Percentiles rank a stretch among this genome's conserved stretches.
phyloP scores from a whole-genome alignment of 2,329 filamentous ascomycete species.

The Graphilbum ipis-grandicollis region DNA sequence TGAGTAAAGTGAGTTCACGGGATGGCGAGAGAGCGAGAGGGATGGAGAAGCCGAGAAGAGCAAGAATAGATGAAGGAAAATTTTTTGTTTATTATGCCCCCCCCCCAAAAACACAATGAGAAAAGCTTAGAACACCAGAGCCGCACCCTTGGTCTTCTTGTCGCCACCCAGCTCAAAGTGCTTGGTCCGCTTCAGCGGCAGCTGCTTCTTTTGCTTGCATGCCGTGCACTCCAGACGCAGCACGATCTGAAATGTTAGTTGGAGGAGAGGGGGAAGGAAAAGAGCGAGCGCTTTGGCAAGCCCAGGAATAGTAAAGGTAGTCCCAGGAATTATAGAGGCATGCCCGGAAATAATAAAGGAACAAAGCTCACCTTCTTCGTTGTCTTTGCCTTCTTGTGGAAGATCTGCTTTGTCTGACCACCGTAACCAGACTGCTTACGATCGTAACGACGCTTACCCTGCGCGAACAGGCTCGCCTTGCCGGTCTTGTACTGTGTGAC shows the following conservation, averaged over 20 bases:
- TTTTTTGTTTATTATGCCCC: too few species aligned
- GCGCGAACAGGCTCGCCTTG: constrained; percentile 25
- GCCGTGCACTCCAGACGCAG: constrained; percentile 91
- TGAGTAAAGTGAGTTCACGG: too few species aligned
- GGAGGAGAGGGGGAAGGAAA: too few species aligned
- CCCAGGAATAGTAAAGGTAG: too few species aligned
- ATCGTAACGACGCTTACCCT: constrained; percentile 96
- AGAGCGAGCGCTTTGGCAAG: too few species aligned
- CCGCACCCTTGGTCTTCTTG: constrained; percentile 99
- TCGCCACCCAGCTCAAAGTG: constrained; percentile 99
- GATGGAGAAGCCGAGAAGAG: not conserved
- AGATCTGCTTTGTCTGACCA: constrained; percentile 99
- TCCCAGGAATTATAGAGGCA: too few species aligned
- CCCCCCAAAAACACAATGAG: not conserved
- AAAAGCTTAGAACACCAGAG: constrained; percentile 84
- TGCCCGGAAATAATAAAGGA: too few species aligned
- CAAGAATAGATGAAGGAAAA: too few species aligned
- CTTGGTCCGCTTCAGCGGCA: constrained; percentile 99
- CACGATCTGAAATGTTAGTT: constrained; percentile 46
- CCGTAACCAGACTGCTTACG: constrained; percentile 95
- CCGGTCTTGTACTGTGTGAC: constrained; percentile 62
- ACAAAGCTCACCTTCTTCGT: constrained; percentile 66
- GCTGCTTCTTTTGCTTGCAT: constrained; percentile 97
- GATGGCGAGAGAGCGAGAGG: not conserved
- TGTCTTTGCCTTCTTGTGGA: constrained; percentile 99